phyloP scores from a whole-genome alignment of 2,329 filamentous ascomycete genomes.

The Ophiostoma novo-ulmi region DNA sequence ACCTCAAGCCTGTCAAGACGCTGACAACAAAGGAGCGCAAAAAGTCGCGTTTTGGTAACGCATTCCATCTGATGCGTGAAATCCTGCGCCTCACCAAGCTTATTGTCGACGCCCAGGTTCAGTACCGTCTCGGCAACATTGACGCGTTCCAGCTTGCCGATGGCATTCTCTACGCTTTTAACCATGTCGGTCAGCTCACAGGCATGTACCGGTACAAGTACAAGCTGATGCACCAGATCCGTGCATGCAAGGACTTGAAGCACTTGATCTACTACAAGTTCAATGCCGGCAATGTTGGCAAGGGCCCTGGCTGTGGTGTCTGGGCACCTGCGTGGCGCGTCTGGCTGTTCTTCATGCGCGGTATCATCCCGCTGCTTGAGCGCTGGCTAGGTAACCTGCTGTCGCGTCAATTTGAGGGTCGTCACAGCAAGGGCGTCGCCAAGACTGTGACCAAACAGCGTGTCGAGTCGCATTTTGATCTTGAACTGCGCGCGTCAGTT shows the following conservation, averaged over 20 bases:
- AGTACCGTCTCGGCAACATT: slow-evolving; percentile 95
- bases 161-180: slow-evolving; percentile 98
- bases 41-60: slow-evolving; percentile 98
- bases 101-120: slow-evolving; percentile 96
- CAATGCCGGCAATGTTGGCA: slow-evolving; percentile 93
- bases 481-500: slow-evolving; percentile 93
- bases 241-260: slow-evolving; percentile 97
- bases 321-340: slow-evolving; percentile 99
- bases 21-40: slow-evolving; percentile 98
- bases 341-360: slow-evolving; percentile 98
- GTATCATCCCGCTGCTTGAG: slow-evolving; percentile 93
- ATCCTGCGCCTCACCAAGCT: slow-evolving; percentile 93
- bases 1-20: slow-evolving; percentile 97
- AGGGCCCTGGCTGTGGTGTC: slow-evolving; percentile 96
- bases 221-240: slow-evolving; percentile 99
- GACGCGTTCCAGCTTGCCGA: slow-evolving; percentile 98
- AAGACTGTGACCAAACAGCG: slow-evolving; percentile 99
- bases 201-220: slow-evolving; percentile 99
- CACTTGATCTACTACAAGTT: slow-evolving; percentile 99
- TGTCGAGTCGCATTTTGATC: slow-evolving; percentile 96
- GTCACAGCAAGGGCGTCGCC: slow-evolving; percentile 96
- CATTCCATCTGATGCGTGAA: slow-evolving; percentile 98
- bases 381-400: slow-evolving; percentile 96
- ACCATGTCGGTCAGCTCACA: slow-evolving; percentile 95
- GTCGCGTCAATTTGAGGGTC: slow-evolving; percentile 94